Base-by-base conservation (phyloP, 2,329 filamentous ascomycete genomes). In the Apiospora koreana region DNA sequence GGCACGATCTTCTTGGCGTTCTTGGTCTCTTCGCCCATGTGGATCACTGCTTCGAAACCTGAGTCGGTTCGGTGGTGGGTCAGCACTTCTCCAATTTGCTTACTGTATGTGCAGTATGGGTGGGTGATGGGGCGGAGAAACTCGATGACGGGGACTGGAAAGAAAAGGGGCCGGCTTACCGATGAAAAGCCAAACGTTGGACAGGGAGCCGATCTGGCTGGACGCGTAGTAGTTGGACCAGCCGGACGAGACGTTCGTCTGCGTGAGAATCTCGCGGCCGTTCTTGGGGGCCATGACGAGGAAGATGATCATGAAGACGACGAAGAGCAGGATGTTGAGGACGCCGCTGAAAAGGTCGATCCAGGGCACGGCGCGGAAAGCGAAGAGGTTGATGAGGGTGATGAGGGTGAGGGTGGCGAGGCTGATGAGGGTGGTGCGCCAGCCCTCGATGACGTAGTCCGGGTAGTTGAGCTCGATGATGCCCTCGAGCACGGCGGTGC, bases 1-100 rank as follows among this genome's bases (percentile, higher is more conserved):
- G 70, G 70, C 1, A 71, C 70, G 9, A 69, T 50, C 41, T 65
- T 69, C 23, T 69, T 69, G 31, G 70, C 70, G n/a, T 71, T 68
- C 65, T 71, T 71, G 6, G 70, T 69, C 65, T 71, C 70, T 28
- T 71, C 70, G 31, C 70, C 70, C 70, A 71, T 69, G 70, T 71
- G 70, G 50, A 71, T 71, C 18, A 71, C 64, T 2, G 62, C 65
- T 21, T 71, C 70, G 48, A 71, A 71, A 12, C 70, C 70, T 71
- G 7, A 18, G 35, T 3, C 18, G 14, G 16, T 35, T 35, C 35
- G 35, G 35, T 8, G 35, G 35, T 1, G 54, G 31, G 8, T 62
- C 9, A 58, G 68, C 25, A 43, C 8, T 10, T 54, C 8, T 8
- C 8, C 35, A 35, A 35, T 8, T 35, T 21, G 21, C 31, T 31